Evolutionary conservation across 2,329 filamentous ascomycete genomes (phyloP).

Genomic region (Penicillium fuscoglaucum): DNA sequence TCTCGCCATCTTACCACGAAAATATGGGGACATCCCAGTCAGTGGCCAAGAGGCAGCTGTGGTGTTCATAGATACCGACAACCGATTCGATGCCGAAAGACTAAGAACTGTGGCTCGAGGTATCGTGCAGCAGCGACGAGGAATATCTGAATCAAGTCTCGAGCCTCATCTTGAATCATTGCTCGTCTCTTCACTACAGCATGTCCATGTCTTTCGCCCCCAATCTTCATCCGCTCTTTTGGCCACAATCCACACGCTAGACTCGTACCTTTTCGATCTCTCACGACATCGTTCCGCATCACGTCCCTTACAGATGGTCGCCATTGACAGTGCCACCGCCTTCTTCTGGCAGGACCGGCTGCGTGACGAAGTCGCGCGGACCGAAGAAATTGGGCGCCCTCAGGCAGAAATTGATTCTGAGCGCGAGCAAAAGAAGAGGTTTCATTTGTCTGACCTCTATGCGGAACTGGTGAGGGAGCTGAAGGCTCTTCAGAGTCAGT

Average conservation of each 20-base stretch:
- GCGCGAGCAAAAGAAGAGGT: constrained; percentile 30
- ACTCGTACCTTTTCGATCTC: constrained; percentile 51
- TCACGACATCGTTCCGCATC: constrained; percentile 48
- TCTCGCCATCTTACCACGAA: constrained; percentile 51
- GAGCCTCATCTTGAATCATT: constrained; percentile 25
- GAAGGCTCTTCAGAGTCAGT: constrained; percentile 38
- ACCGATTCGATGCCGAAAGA: constrained; percentile 53
- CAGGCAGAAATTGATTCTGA: constrained; percentile 30
- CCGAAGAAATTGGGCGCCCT: constrained; percentile 38
- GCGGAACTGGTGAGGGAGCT: constrained; percentile 31
- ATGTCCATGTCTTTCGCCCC: constrained; percentile 61
- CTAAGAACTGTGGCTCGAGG: constrained; percentile 39
- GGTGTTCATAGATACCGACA: constrained; percentile 58
- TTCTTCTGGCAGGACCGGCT: constrained; percentile 57
- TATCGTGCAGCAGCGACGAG: constrained; percentile 25
- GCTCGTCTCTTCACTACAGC: constrained; percentile 47
- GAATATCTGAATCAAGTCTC: constrained; percentile 7
- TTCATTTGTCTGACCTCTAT: constrained; percentile 36
- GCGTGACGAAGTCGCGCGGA: constrained; percentile 45
- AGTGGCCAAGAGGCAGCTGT: constrained; percentile 52
- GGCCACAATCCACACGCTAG: constrained; percentile 50
- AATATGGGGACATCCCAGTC: constrained; percentile 32
- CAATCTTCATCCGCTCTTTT: constrained; percentile 53
- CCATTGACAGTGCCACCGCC: constrained; percentile 56
- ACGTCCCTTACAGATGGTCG: constrained; percentile 51